These are phyloP conservation scores for Dactylellina sp. DNA, from an alignment of 2,329 filamentous ascomycete genomes.

Conservation along the genomic window DNA sequence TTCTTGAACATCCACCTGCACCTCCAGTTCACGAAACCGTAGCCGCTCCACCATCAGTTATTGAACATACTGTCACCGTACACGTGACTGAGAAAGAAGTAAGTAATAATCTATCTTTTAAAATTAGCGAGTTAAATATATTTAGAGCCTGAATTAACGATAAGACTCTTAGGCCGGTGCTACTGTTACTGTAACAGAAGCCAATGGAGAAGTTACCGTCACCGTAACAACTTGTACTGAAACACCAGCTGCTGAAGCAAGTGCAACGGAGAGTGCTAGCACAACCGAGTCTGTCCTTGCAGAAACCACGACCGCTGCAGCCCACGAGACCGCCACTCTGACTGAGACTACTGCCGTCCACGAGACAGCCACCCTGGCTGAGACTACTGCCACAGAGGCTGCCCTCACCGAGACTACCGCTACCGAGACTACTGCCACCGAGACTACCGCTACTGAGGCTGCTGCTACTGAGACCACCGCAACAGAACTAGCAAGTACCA, in stretches of 20 bases:
- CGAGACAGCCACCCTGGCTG: background rate
- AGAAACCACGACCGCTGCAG: background rate
- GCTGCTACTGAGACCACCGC: background rate
- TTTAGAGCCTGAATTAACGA: background rate
- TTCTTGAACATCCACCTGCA: background rate
- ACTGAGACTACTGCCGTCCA: background rate
- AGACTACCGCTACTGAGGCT: background rate
- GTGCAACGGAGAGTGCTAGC: conserved; percentile 2
- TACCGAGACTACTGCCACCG: background rate
- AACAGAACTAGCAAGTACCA: too few species aligned
- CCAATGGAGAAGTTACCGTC: conserved; percentile 20
- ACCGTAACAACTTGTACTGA: conserved; percentile 36
- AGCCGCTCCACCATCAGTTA: conserved; percentile 9
- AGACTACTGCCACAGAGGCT: conserved; percentile 9
- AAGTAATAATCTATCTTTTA: conserved; percentile 1
- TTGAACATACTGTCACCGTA: conserved; percentile 25
- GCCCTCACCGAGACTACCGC: background rate
- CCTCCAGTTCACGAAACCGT: conserved; percentile 7
- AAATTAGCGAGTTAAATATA: background rate
- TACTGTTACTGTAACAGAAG: conserved; percentile 26
- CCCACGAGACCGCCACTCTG: conserved; percentile 1
- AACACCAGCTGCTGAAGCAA: conserved; percentile 8
- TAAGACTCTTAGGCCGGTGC: background rate
- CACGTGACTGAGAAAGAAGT: conserved; percentile 33
- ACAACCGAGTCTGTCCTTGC: conserved; percentile 8